These are phyloP conservation scores for Beauveria sp. DNA, from an alignment of 2,329 filamentous ascomycete species.

Conservation along the genomic window DNA sequence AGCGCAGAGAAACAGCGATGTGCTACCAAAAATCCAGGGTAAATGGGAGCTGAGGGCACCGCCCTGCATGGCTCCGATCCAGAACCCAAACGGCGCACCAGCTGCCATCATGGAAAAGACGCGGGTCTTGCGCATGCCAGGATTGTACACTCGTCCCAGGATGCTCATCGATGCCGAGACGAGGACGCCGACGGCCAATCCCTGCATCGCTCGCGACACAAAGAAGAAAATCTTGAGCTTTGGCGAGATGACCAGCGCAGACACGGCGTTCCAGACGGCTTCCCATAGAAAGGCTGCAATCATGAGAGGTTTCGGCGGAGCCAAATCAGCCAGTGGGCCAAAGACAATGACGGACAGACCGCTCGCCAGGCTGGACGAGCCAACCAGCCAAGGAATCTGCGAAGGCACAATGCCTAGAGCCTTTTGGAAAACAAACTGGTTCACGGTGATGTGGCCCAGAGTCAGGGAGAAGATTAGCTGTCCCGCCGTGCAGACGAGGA, in stretches of 20 bases:
- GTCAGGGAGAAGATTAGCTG: conserved; percentile 12
- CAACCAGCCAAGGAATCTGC: conserved; percentile 11
- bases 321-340: conserved; percentile 12
- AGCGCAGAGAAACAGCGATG: conserved; percentile 7
- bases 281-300: conserved; percentile 12
- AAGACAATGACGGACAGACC: conserved; percentile 12
- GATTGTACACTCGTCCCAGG: conserved; percentile 11
- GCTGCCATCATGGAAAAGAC: conserved; percentile 12
- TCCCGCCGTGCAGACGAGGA: conserved; percentile 10
- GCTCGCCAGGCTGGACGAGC: conserved; percentile 10
- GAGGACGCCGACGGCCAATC: conserved; percentile 10
- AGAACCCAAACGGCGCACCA: conserved; percentile 10
- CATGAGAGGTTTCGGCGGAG: conserved; percentile 12
- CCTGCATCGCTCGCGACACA: conserved; percentile 10
- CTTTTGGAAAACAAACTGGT: conserved; percentile 7
- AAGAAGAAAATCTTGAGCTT: conserved; percentile 10
- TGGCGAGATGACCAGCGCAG: conserved; percentile 6
- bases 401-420: conserved; percentile 10
- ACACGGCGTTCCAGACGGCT: conserved; percentile 10
- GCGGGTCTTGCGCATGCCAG: conserved; percentile 10
- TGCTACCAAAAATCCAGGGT: conserved; percentile 12
- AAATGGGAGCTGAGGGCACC: conserved; percentile 10
- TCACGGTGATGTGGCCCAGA: conserved; percentile 11
- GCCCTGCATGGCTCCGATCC: conserved; percentile 9
- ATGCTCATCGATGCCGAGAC: conserved; percentile 12